Evolutionary conservation across 441 rosid species (phyloP), one percentile per base, ranked within the genome.

Genomic region (Adansonia gregorii): DNA sequence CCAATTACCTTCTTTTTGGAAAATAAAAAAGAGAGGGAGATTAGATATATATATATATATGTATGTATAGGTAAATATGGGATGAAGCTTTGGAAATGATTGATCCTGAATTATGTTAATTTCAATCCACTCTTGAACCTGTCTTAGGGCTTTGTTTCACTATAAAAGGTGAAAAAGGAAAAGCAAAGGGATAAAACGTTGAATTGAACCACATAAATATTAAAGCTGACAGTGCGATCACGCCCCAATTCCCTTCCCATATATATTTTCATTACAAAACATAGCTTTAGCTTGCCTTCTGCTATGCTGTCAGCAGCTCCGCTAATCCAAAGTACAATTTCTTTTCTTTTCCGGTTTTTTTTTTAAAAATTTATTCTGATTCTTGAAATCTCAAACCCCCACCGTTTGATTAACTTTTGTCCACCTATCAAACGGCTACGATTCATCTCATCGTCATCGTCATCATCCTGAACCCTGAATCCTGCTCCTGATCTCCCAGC

Each of bases 171-270:
- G 0, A 2, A 24, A 11, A 9, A 1, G 27, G 14, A 27, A 6
- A n/a, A 14, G n/a, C 76, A 56, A 49, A 54, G 61, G 8, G 52
- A 35, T 63, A 15, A 48, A 67, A 24, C 54, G 68, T 76, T 17
- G 74, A 78, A 67, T 41, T 15, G 41, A 27, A 70, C 31, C 31
- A 72, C 24, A 72, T 17, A 55, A 39, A 35, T 55, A 9, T 15
- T 10, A 15, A 75, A 31, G 71, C 75, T 71, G 86, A 52, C 35
- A 74, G 11, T 58, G 55, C 59, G 41, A 75, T 75, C 83, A 80
- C 81, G 79, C 80, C 75, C 78, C 63, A 41, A 41, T 8, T 17
- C 39, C 39, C 3, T 35, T 35, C 39, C 39, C 39, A 35, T 35
- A 35, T 35, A 9, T 71, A 27, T 22, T 51, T 52, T 31, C 27